Evolutionary conservation across 2,329 filamentous ascomycete species (phyloP).

Genomic region (Beauveria brongniartii): DNA sequence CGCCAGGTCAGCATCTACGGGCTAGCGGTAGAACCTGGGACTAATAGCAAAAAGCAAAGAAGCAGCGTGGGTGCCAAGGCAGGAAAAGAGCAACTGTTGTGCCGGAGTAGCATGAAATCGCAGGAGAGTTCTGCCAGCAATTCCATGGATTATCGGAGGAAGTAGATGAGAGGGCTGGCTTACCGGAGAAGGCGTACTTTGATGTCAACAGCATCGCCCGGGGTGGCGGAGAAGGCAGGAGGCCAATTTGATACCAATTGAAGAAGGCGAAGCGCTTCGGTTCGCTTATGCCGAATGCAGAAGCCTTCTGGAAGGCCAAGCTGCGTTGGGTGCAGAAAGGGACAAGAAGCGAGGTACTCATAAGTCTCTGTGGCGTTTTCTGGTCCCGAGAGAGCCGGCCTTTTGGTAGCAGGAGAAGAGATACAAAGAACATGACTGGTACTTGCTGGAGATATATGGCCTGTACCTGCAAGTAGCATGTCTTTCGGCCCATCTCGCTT

Average conservation of each 20-base stretch:
- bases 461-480: neutral
- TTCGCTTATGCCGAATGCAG: neutral
- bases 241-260: neutral
- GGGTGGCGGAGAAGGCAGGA: neutral
- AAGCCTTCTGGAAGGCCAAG: constrained; percentile 3
- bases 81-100: constrained; percentile 21
- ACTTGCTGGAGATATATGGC: neutral
- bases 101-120: constrained; percentile 8
- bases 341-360: neutral
- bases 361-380: neutral
- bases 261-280: neutral
- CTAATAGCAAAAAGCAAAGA: constrained; percentile 13
- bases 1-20: neutral
- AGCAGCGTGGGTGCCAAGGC: constrained; percentile 10
- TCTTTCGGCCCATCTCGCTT: constrained; percentile 4
- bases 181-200: constrained; percentile 3
- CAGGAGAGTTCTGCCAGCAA: constrained; percentile 10
- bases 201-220: neutral
- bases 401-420: neutral
- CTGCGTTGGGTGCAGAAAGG: neutral
- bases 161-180: neutral
- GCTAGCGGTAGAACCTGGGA: neutral
- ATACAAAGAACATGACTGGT: neutral
- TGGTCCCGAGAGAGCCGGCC: no score
- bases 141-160: neutral